These are phyloP conservation scores for Diospyros kaki DNA, from an alignment of 148 eudicot species.

Conservation along the genomic window DNA sequence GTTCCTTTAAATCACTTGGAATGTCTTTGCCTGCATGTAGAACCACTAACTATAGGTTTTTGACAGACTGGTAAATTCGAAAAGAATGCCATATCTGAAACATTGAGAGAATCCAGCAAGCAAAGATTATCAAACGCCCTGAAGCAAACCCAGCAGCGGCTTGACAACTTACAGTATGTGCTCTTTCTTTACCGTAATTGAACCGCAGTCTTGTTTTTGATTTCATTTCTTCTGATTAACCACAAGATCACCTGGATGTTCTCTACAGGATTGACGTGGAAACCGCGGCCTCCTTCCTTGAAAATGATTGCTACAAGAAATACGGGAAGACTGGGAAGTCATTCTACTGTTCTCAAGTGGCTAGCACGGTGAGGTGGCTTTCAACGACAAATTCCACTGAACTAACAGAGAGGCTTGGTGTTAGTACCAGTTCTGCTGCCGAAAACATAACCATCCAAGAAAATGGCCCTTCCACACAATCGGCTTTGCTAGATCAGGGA, in stretches of 20 bases:
- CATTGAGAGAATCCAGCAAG: conserved; percentile 64
- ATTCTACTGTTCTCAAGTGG: conserved; percentile 78
- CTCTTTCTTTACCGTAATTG: not conserved
- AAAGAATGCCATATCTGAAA: conserved; percentile 60
- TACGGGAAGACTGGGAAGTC: conserved; percentile 74
- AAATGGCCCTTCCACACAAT: conserved; percentile 16
- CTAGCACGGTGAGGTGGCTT: conserved; percentile 86
- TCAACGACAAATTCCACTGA: conserved; percentile 50
- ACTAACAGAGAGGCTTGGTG: conserved; percentile 38
- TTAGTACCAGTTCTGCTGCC: conserved; percentile 10
- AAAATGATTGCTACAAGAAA: conserved; percentile 71
- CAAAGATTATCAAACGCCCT: conserved; percentile 59
- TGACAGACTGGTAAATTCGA: conserved; percentile 47
- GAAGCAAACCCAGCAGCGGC: conserved; percentile 55
- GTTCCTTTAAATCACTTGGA: not conserved
- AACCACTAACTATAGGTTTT: conserved; percentile 9
- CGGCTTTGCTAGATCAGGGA: conserved; percentile 23
- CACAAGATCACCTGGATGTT: not conserved
- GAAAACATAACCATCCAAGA: conserved; percentile 21
- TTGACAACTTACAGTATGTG: conserved; percentile 43
- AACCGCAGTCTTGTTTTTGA: not conserved
- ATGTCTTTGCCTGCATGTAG: not conserved
- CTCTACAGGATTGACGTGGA: conserved; percentile 57
- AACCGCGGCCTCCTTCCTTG: conserved; percentile 51
- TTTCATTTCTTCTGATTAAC: not conserved